A percentile compares a stretch with the other conserved stretches of the same genome.
Conservation (phyloP, 2,329 filamentous ascomycete species). For the Penicillium sp. region DNA sequence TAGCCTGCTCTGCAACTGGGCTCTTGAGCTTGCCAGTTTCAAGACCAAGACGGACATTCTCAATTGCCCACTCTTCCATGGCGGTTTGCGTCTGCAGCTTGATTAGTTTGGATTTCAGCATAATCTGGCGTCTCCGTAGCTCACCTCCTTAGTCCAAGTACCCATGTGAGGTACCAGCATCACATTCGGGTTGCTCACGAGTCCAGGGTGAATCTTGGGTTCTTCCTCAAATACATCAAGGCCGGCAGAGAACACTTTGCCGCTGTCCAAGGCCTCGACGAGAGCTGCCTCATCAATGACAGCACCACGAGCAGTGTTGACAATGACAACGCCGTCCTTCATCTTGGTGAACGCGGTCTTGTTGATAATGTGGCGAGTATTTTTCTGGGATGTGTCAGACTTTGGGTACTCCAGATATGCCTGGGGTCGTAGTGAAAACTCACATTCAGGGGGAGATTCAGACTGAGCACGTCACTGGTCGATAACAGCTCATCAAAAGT, state of each 20-base stretch:
- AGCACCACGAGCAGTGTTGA: conserved; percentile 80
- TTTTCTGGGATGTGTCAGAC: conserved; percentile 40
- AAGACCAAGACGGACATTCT: conserved; percentile 64
- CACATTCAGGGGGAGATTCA: conserved; percentile 80
- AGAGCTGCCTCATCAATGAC: conserved; percentile 79
- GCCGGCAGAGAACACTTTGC: conserved; percentile 67
- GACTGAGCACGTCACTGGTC: conserved; percentile 70
- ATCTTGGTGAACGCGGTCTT: conserved; percentile 68
- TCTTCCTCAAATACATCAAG: conserved; percentile 83
- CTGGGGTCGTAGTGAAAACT: conserved; percentile 34
- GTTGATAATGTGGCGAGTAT: conserved; percentile 74
- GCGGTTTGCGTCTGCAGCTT: conserved; percentile 48
- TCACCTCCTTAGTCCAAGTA: conserved; percentile 68
- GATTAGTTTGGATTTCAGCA: not conserved
- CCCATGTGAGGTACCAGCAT: conserved; percentile 83
- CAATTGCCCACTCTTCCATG: conserved; percentile 74
- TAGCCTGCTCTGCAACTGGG: conserved; percentile 69
- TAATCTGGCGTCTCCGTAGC: conserved; percentile 7
- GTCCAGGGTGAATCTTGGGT: conserved; percentile 69
- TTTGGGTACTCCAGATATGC: not conserved
- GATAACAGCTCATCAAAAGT: conserved; percentile 69
- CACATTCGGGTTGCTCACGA: conserved; percentile 67
- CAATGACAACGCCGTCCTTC: conserved; percentile 72
- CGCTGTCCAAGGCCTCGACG: conserved; percentile 67
- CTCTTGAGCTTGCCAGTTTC: conserved; percentile 62